Conservation (phyloP, 345 rosid genomes). For the Linum usitatissimum region DNA sequence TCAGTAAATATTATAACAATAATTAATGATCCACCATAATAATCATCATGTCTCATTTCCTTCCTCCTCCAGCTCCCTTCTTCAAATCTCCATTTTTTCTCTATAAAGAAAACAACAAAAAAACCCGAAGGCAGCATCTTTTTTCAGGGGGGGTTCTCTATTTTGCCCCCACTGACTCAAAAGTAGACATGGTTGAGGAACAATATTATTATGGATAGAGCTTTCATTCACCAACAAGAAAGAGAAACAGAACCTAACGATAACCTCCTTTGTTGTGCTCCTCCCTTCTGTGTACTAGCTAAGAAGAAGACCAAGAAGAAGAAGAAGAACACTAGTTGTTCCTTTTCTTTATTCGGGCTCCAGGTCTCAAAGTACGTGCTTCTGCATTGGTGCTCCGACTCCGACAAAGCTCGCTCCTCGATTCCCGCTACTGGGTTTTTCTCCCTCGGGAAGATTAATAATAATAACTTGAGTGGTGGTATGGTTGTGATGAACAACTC, state of each 20-base stretch:
- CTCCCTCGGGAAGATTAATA: constrained; percentile 22
- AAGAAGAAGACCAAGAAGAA: constrained; percentile 13
- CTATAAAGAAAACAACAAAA: neutral
- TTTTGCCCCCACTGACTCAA: constrained; percentile 12
- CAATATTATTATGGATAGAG: constrained; percentile 28
- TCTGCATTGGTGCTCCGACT: constrained; percentile 15
- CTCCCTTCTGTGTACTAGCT: constrained; percentile 12
- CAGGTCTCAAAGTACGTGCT: constrained; percentile 32
- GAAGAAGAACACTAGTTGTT: constrained; percentile 7
- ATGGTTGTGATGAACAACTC: constrained; percentile 41
- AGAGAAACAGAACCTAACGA: constrained; percentile 22
- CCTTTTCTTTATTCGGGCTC: constrained; percentile 18
- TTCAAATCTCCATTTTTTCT: neutral
- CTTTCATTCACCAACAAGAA: constrained; percentile 37
- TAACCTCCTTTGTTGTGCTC: constrained; percentile 21
- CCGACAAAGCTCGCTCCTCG: constrained; percentile 21
- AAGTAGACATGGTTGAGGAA: constrained; percentile 25
- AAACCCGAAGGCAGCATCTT: neutral
- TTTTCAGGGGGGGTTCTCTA: constrained; percentile 6
- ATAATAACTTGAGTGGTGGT: constrained; percentile 15
- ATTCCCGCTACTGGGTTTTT: constrained; percentile 18
- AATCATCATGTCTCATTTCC: neutral
- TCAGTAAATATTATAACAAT: constrained; percentile 28
- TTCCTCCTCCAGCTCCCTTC: neutral
- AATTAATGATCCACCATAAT: neutral